Conservation (phyloP, 2,329 filamentous ascomycete genomes). For the Aspergillus fructus region DNA sequence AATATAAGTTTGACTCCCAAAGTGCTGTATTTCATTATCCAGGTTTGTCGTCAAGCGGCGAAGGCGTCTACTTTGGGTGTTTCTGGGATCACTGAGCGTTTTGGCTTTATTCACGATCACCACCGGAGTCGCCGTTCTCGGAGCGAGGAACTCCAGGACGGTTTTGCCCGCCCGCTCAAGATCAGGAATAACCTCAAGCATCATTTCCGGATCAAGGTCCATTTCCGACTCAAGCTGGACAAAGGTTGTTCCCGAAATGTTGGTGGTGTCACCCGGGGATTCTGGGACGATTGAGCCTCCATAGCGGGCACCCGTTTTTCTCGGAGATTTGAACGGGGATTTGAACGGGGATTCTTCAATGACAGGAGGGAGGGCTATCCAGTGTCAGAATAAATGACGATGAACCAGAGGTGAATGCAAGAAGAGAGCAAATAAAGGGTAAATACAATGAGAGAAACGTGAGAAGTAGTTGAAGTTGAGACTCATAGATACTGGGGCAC, state of each 20-base stretch:
- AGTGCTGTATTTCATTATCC: conserved; percentile 24
- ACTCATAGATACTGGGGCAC: too few relatives aligned
- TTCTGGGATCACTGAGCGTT: conserved; percentile 28
- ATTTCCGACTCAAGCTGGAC: conserved; percentile 28
- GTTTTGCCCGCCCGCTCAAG: conserved; percentile 33
- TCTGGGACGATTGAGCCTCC: conserved; percentile 19
- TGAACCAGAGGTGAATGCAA: not conserved
- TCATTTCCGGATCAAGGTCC: conserved; percentile 34
- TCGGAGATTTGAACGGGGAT: conserved; percentile 11
- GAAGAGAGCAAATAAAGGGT: not conserved
- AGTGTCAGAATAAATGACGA: not conserved
- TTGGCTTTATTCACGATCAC: conserved; percentile 30
- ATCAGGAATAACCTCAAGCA: conserved; percentile 41
- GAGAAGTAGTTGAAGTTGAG: not conserved
- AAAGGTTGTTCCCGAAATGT: conserved; percentile 38
- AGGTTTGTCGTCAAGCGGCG: conserved; percentile 25
- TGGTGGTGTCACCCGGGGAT: conserved; percentile 29
- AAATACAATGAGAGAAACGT: not conserved
- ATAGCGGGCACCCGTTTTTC: conserved; percentile 11
- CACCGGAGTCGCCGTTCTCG: conserved; percentile 24
- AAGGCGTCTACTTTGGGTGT: conserved; percentile 30
- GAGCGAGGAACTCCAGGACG: conserved; percentile 40
- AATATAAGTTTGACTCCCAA: conserved; percentile 37
- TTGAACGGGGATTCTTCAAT: conserved; percentile 20
- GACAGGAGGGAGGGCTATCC: conserved; percentile 17